Conservation (phyloP, 108 stramenopile genomes). For the Parietichytrium sp. region DNA sequence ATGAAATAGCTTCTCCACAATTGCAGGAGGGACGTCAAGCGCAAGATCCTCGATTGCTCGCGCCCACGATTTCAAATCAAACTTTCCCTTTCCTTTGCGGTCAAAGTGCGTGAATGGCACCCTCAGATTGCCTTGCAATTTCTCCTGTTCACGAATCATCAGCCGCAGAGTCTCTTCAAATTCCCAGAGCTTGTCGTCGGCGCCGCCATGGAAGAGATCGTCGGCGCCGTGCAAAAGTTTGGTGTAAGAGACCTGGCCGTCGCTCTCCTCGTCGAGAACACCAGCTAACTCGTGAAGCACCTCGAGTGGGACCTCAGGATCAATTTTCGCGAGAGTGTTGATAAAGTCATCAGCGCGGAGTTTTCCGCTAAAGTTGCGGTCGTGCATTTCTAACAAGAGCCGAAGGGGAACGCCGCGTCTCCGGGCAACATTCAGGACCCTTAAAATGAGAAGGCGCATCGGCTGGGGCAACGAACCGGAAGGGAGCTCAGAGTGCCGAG, state of each 20-base stretch:
- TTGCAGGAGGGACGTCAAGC: background rate
- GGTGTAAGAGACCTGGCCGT: background rate
- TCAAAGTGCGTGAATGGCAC: constrained; percentile 29
- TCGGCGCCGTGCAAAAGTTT: background rate
- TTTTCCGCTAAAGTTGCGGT: background rate
- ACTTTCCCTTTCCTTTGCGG: background rate
- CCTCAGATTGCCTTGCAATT: background rate
- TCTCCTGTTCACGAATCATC: background rate
- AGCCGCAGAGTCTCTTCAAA: background rate
- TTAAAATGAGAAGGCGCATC: background rate
- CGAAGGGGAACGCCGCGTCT: background rate
- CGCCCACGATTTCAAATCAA: background rate
- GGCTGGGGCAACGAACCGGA: background rate
- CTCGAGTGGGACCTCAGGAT: background rate
- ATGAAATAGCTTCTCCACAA: background rate
- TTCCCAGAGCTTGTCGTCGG: too few species aligned
- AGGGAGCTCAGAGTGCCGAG: background rate
- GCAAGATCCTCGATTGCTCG: constrained; percentile 20
- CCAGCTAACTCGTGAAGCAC: background rate
- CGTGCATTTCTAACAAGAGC: background rate
- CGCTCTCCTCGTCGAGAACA: constrained; percentile 14
- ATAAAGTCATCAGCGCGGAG: background rate
- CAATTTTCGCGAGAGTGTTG: background rate
- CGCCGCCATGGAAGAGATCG: too few species aligned
- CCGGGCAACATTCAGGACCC: background rate